Percentiles rank a stretch among this genome's conserved stretches.
These are phyloP conservation scores for Sugiyamaella smithiae DNA, from an alignment of 805 yeast species.

Conservation along the genomic window DNA sequence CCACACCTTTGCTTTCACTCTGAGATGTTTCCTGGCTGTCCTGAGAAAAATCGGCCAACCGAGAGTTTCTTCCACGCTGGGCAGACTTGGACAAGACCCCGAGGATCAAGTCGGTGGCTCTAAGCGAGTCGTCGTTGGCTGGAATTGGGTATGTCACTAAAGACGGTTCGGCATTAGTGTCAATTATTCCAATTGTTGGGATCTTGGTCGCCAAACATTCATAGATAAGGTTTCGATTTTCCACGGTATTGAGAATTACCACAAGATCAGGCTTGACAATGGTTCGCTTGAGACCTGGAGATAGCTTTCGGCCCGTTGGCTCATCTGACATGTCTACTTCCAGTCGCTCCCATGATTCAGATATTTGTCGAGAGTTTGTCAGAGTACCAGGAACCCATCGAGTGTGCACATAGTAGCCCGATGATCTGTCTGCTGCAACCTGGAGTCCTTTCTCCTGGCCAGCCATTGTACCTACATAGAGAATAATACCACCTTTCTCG, in stretches of 20 bases:
- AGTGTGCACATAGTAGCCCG: conserved; percentile 76
- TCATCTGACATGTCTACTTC: conserved; percentile 75
- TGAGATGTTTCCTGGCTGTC: conserved; percentile 30
- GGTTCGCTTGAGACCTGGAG: conserved; percentile 44
- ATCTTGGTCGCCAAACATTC: conserved; percentile 82
- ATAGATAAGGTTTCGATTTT: conserved; percentile 70
- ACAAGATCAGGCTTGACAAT: conserved; percentile 86
- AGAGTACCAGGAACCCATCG: conserved; percentile 96
- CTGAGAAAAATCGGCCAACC: conserved; percentile 42
- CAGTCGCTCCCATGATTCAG: conserved; percentile 56
- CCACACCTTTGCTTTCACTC: neutral
- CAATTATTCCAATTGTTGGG: conserved; percentile 92
- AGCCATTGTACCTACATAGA: conserved; percentile 80
- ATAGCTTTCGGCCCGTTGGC: conserved; percentile 59
- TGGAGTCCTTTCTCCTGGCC: conserved; percentile 74
- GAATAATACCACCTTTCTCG: conserved; percentile 76
- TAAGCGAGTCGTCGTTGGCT: conserved; percentile 86
- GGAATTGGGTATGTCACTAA: conserved; percentile 93
- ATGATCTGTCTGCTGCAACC: conserved; percentile 71
- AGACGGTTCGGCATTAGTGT: conserved; percentile 89
- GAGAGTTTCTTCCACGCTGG: conserved; percentile 63
- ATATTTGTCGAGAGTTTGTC: conserved; percentile 74
- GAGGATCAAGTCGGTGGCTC: conserved; percentile 73
- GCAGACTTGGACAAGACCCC: conserved; percentile 89
- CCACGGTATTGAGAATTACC: conserved; percentile 82